Percentiles rank a stretch among this genome's conserved stretches.
Evolutionary conservation across 73 alveolate species (phyloP).

Genomic region (Tetrahymena elliotti): DNA sequence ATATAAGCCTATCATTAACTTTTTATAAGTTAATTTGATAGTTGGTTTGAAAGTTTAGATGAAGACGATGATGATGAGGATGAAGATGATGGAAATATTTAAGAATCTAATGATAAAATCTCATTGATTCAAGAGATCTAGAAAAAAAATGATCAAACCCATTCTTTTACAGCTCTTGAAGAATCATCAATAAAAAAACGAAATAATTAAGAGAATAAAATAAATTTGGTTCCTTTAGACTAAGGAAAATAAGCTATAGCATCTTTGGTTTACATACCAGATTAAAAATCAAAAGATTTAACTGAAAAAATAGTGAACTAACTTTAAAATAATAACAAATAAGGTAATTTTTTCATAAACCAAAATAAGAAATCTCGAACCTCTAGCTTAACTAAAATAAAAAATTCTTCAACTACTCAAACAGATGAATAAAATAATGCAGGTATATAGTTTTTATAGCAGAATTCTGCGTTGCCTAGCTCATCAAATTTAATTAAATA

Average conservation of each 20-base stretch:
- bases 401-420: background rate
- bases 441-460: background rate
- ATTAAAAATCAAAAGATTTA: background rate
- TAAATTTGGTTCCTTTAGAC: background rate
- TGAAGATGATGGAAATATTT: background rate
- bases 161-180: background rate
- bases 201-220: background rate
- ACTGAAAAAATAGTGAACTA: background rate
- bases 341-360: background rate
- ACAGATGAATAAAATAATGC: background rate
- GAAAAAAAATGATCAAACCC: background rate
- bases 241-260: background rate
- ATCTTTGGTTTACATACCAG: background rate
- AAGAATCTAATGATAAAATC: background rate
- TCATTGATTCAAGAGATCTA: background rate
- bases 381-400: background rate
- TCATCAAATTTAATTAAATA: background rate
- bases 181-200: background rate
- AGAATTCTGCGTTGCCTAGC: background rate
- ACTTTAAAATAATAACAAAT: background rate
- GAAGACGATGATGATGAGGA: background rate
- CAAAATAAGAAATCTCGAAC: background rate
- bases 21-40: background rate
- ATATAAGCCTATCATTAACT: background rate
- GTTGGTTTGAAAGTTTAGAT: background rate